phyloP scores from a whole-genome alignment of 1,139 yeast genomes.

The Kluyveromyces sp. region DNA sequence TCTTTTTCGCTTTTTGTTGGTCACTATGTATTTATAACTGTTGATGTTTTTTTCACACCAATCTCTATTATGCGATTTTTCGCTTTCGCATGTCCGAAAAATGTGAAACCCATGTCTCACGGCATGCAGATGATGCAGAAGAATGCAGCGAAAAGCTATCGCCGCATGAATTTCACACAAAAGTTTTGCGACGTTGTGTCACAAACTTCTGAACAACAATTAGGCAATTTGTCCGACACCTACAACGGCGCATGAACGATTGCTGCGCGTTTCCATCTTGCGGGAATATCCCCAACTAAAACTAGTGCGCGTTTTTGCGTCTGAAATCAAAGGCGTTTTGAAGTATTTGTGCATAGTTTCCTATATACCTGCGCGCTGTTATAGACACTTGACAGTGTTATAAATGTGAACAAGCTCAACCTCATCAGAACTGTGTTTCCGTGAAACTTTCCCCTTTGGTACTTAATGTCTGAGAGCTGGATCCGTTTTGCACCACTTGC shows the following conservation, averaged over 20 bases:
- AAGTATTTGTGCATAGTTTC: background rate
- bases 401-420: background rate
- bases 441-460: constrained; percentile 44
- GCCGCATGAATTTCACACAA: background rate
- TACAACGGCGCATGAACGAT: too few species aligned
- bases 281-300: too few species aligned
- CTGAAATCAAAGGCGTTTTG: too few species aligned
- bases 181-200: background rate
- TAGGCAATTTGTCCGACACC: background rate
- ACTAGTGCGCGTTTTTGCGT: too few species aligned
- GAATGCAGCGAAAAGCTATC: background rate
- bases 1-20: background rate
- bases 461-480: constrained; percentile 38
- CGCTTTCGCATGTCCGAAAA: background rate
- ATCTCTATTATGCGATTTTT: constrained; percentile 2
- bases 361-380: background rate
- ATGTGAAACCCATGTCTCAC: too few species aligned
- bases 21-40: background rate
- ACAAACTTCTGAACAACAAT: background rate
- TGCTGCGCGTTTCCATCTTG: too few species aligned
- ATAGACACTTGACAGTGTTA: background rate
- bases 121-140: too few species aligned
- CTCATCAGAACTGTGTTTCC: constrained; percentile 33
- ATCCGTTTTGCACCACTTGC: constrained; percentile 40
- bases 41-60: background rate